Evolutionary conservation across 768 basidiomycete genomes (phyloP).

Genomic region (Tylopilus sp.): DNA sequence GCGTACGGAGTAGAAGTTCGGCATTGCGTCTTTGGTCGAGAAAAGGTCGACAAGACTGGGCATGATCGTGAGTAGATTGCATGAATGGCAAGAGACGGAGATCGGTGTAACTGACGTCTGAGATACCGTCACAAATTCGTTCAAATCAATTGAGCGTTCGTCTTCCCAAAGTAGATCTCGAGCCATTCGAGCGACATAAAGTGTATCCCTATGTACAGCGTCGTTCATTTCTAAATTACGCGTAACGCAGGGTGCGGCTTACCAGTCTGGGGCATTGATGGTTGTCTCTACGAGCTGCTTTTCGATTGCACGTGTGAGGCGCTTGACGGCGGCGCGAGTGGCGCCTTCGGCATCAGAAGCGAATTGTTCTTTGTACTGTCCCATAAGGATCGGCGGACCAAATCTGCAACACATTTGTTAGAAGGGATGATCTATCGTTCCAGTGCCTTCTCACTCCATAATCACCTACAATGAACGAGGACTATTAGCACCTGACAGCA

Average conservation of each 20-base stretch:
- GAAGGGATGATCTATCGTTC: slow-evolving; percentile 5
- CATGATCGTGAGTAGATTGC: slow-evolving; percentile 24
- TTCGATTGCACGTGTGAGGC: slow-evolving; percentile 75
- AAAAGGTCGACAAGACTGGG: slow-evolving; percentile 87
- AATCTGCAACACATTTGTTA: slow-evolving; percentile 50
- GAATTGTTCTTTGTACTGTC: slow-evolving; percentile 74
- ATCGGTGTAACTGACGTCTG: slow-evolving; percentile 71
- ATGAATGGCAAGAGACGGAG: slow-evolving; percentile 15
- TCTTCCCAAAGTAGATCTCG: slow-evolving; percentile 90
- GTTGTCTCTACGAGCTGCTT: slow-evolving; percentile 67
- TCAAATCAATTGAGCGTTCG: slow-evolving; percentile 70
- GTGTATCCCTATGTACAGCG: slow-evolving; percentile 66
- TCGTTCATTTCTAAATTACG: slow-evolving; percentile 15
- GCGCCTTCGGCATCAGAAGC: slow-evolving; percentile 63
- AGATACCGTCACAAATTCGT: slow-evolving; percentile 78
- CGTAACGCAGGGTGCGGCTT: slow-evolving; percentile 29
- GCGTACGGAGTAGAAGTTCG: slow-evolving; percentile 59
- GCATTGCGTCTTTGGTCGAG: slow-evolving; percentile 59
- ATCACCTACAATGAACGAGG: slow-evolving; percentile 48
- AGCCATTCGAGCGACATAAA: slow-evolving; percentile 90
- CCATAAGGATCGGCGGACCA: slow-evolving; percentile 75
- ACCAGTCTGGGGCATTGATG: slow-evolving; percentile 95
- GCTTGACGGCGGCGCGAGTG: slow-evolving; percentile 79
- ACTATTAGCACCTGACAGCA: slow-evolving; percentile 12
- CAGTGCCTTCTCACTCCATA: slow-evolving; percentile 53